phyloP scores from a whole-genome alignment of 2,329 filamentous ascomycete species.

The Fusarium sp. region DNA sequence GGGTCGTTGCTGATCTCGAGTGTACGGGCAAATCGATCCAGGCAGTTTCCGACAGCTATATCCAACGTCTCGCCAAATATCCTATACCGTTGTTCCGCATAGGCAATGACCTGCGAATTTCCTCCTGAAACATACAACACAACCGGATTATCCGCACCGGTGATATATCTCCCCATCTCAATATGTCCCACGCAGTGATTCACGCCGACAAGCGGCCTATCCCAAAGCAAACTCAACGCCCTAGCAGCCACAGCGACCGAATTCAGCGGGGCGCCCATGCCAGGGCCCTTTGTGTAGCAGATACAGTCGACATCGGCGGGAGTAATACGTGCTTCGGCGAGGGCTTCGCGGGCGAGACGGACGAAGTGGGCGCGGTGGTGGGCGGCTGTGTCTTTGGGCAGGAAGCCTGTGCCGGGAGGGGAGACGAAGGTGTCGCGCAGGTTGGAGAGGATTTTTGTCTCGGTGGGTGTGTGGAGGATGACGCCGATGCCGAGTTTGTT shows the following conservation, averaged over 20 bases:
- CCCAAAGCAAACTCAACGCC: conserved; percentile 87
- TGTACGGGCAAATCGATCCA: conserved; percentile 95
- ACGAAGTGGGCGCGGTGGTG: conserved; percentile 93
- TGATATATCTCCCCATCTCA: conserved; percentile 97
- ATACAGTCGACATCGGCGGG: conserved; percentile 86
- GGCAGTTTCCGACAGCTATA: conserved; percentile 97
- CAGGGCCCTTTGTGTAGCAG: conserved; percentile 95
- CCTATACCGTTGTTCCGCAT: conserved; percentile 92
- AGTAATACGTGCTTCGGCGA: conserved; percentile 75
- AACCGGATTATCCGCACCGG: conserved; percentile 89
- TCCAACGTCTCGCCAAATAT: conserved; percentile 99
- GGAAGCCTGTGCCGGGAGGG: conserved; percentile 92
- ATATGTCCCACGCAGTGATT: conserved; percentile 99
- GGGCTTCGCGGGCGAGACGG: conserved; percentile 82
- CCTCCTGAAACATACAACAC: conserved; percentile 96
- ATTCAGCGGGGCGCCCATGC: conserved; percentile 95
- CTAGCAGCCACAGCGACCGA: conserved; percentile 89
- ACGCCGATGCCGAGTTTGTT: conserved; percentile 98
- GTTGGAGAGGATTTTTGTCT: conserved; percentile 85
- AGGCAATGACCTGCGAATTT: conserved; percentile 98
- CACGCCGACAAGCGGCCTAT: conserved; percentile 89
- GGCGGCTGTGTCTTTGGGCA: conserved; percentile 94
- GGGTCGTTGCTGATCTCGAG: conserved; percentile 95
- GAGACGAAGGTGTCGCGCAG: conserved; percentile 94
- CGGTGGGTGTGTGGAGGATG: conserved; percentile 79